Percentiles rank a stretch among this genome's conserved stretches.
These are phyloP conservation scores for Solanum megistacrolobum DNA, from an alignment of 257 asterid species.

Conservation along the genomic window DNA sequence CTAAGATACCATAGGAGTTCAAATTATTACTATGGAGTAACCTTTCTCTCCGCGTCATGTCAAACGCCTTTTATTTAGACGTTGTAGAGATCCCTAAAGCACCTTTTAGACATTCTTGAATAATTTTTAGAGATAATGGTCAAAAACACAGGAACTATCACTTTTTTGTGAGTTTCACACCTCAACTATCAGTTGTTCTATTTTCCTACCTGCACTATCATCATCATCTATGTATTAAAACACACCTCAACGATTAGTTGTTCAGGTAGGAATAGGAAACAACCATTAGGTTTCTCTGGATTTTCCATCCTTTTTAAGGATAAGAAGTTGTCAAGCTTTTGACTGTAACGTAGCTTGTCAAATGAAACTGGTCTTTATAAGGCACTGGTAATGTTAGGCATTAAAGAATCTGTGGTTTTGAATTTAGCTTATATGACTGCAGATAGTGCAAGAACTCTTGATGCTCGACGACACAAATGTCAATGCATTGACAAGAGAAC, in stretches of 20 bases:
- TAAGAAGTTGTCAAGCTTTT: not conserved
- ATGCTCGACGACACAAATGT: conserved; percentile 49
- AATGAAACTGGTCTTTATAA: not conserved
- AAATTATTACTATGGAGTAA: not conserved
- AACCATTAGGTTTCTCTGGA: not conserved
- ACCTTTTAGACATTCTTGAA: not conserved
- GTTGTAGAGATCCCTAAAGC: not conserved
- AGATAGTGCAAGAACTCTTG: conserved; percentile 61
- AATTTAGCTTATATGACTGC: conserved; percentile 11
- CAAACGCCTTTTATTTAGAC: not conserved
- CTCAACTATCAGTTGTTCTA: not conserved
- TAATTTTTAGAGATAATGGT: not conserved
- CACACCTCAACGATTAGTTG: not conserved
- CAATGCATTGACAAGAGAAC: conserved; percentile 60
- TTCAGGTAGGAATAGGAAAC: not conserved
- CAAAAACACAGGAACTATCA: not conserved
- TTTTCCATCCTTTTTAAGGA: not conserved
- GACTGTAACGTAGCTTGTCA: not conserved
- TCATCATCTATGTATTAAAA: not conserved
- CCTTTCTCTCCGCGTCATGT: not conserved
- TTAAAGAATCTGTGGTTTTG: not conserved
- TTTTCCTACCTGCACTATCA: not conserved
- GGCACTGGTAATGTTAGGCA: not conserved
- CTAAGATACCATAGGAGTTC: not conserved
- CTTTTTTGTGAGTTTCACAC: not conserved